Conservation (phyloP, 2,329 filamentous ascomycete species). For the Aspergillus pseudoglaucus region DNA sequence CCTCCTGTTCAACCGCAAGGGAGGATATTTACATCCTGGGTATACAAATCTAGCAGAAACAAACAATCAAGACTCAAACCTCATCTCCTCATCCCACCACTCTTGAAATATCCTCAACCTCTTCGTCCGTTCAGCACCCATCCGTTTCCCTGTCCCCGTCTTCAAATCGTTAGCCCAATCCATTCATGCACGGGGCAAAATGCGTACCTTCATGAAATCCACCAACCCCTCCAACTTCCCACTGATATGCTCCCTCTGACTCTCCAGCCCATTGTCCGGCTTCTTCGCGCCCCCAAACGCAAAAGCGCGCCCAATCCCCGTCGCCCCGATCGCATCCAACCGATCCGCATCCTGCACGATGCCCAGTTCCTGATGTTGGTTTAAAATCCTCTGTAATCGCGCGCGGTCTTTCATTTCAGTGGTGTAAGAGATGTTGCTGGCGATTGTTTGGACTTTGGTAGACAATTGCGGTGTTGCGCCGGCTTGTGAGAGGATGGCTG, state of each 20-base stretch:
- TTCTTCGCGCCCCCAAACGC: constrained; percentile 61
- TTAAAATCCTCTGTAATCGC: constrained; percentile 56
- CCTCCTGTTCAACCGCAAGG: no score
- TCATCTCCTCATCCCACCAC: constrained; percentile 51
- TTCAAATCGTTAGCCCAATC: constrained; percentile 16
- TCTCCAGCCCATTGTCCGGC: constrained; percentile 48
- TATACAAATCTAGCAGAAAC: no score
- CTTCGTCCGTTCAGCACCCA: constrained; percentile 46
- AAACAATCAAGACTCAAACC: background rate
- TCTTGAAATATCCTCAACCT: constrained; percentile 44
- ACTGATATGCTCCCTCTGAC: constrained; percentile 67
- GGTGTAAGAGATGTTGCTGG: constrained; percentile 70
- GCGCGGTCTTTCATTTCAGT: constrained; percentile 61
- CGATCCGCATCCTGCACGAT: constrained; percentile 90
- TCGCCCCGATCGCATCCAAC: constrained; percentile 81
- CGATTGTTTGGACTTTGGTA: constrained; percentile 44
- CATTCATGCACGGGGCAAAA: background rate
- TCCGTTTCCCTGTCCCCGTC: constrained; percentile 45
- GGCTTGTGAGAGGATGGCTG: constrained; percentile 19
- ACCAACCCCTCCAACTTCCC: constrained; percentile 66
- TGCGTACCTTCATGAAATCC: constrained; percentile 44
- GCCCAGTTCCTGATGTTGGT: constrained; percentile 60
- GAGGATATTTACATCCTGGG: no score
- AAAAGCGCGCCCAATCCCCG: constrained; percentile 75
- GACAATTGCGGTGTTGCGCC: constrained; percentile 13